These are phyloP conservation scores for Scutellaria minor DNA, from an alignment of 257 asterid species.

Conservation along the genomic window DNA sequence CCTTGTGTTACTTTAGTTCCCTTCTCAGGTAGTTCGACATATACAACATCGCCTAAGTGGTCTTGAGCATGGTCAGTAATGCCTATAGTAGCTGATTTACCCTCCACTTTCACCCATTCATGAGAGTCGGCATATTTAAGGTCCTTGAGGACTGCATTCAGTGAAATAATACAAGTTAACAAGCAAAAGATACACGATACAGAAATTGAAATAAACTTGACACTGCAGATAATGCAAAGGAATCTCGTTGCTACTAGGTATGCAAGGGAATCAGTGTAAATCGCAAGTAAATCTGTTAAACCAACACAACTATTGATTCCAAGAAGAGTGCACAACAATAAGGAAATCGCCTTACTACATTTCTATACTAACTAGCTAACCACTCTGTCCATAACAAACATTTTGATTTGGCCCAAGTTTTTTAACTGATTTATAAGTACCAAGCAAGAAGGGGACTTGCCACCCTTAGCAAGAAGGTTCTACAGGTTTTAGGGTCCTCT, in stretches of 20 bases:
- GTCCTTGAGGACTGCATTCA: conserved; percentile 76
- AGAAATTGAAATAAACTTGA: background rate
- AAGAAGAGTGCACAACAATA: background rate
- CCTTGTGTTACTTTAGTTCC: conserved; percentile 76
- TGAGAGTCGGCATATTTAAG: conserved; percentile 90
- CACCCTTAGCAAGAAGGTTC: background rate
- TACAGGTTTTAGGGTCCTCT: too few relatives aligned
- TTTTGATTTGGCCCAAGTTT: conserved; percentile 14
- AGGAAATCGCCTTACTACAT: background rate
- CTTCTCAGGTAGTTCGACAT: conserved; percentile 83
- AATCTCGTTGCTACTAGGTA: background rate
- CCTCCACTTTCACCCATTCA: conserved; percentile 92
- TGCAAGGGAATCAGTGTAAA: conserved; percentile 6
- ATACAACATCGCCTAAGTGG: conserved; percentile 96
- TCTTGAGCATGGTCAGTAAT: conserved; percentile 94
- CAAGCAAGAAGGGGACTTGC: background rate
- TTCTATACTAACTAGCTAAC: background rate
- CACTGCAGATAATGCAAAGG: background rate
- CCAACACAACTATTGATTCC: background rate
- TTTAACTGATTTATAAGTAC: background rate
- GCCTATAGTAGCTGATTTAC: conserved; percentile 80
- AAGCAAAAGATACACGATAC: background rate
- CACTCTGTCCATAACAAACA: background rate
- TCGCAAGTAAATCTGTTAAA: background rate
- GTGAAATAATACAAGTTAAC: conserved; percentile 9